Evolutionary conservation across 495 filamentous ascomycete species (phyloP).

Genomic region (Aspergillus mulundensis): DNA sequence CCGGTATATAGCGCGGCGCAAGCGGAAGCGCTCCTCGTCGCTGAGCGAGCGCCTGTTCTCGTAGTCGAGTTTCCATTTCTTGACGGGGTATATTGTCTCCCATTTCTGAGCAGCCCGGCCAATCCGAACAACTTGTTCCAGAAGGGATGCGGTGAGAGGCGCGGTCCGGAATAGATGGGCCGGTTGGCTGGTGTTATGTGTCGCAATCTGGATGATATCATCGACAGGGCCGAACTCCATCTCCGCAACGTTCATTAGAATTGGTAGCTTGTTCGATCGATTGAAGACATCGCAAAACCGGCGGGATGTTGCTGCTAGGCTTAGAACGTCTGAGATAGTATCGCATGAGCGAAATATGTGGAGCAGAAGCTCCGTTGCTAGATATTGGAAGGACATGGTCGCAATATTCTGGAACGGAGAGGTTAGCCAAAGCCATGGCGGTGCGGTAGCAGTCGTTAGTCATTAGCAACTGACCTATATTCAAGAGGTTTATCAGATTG

Average conservation of each 20-base stretch:
- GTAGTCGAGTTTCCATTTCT: slow-evolving; percentile 60
- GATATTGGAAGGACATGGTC: slow-evolving; percentile 46
- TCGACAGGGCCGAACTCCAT: slow-evolving; percentile 58
- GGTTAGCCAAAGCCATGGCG: background rate
- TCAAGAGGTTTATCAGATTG: background rate
- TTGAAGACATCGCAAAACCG: slow-evolving; percentile 52
- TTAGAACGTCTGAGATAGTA: slow-evolving; percentile 49
- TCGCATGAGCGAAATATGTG: slow-evolving; percentile 56
- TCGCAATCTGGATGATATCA: slow-evolving; percentile 57
- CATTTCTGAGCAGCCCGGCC: slow-evolving; percentile 59
- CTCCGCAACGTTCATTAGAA: slow-evolving; percentile 50
- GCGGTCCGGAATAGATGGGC: slow-evolving; percentile 47
- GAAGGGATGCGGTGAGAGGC: slow-evolving; percentile 49
- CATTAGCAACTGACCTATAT: slow-evolving; percentile 4
- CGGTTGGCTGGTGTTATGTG: slow-evolving; percentile 53
- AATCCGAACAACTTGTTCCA: slow-evolving; percentile 53
- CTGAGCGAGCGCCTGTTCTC: slow-evolving; percentile 60
- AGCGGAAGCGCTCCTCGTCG: slow-evolving; percentile 48
- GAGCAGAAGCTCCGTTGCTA: slow-evolving; percentile 60
- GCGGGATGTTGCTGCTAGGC: slow-evolving; percentile 51
- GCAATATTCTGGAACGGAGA: slow-evolving; percentile 12
- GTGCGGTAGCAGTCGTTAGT: background rate
- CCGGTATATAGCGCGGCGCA: slow-evolving; percentile 66
- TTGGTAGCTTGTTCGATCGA: slow-evolving; percentile 47
- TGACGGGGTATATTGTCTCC: slow-evolving; percentile 63